These are phyloP conservation scores for Aspergillus clavatus DNA, from an alignment of 2,329 filamentous ascomycete genomes.

Conservation along the genomic window DNA sequence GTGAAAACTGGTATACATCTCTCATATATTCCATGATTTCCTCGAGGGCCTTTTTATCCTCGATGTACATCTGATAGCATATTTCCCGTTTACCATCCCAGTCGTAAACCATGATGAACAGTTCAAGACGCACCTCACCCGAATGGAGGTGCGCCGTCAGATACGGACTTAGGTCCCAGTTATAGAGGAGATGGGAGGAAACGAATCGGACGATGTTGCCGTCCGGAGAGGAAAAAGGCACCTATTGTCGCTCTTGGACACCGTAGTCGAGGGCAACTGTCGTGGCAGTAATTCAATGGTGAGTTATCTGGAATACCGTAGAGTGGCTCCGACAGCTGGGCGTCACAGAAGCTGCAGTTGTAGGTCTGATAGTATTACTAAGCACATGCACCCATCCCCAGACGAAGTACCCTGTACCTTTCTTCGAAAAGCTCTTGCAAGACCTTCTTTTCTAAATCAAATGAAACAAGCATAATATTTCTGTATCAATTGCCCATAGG, in stretches of 20 bases:
- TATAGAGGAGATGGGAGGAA: neutral
- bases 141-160: constrained; percentile 23
- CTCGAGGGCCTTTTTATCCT: constrained; percentile 66
- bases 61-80: constrained; percentile 69
- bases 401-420: too few relatives aligned
- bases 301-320: constrained; percentile 17
- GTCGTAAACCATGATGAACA: constrained; percentile 50
- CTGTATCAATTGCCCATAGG: too few relatives aligned
- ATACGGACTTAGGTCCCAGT: constrained; percentile 6
- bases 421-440: too few relatives aligned
- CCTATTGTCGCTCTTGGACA: constrained; percentile 33
- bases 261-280: constrained; percentile 24
- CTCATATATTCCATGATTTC: constrained; percentile 71
- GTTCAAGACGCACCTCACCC: constrained; percentile 19
- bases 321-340: constrained; percentile 2
- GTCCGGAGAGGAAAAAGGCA: constrained; percentile 25
- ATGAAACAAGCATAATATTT: too few relatives aligned
- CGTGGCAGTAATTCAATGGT: constrained; percentile 4
- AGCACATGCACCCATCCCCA: too few relatives aligned
- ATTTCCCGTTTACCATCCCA: constrained; percentile 63
- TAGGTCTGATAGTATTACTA: too few relatives aligned
- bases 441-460: too few relatives aligned
- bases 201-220: constrained; percentile 1
- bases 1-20: constrained; percentile 60
- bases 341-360: too few relatives aligned